phyloP scores from a whole-genome alignment of 441 rosid species.

The Kokia cookei region DNA sequence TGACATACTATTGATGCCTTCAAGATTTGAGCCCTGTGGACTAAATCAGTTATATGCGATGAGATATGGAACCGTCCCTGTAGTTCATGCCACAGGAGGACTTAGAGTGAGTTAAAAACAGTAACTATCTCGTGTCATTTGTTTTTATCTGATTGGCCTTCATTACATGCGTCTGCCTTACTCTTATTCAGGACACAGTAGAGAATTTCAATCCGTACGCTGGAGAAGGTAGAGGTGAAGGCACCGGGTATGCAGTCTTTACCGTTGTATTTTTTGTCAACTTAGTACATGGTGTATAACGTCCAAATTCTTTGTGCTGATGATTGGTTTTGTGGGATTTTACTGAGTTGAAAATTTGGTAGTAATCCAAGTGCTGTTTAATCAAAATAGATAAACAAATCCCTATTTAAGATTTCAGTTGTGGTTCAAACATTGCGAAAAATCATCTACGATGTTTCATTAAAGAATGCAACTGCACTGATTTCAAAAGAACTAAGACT shows the following conservation, averaged over 20 bases:
- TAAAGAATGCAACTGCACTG: neutral
- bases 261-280: neutral
- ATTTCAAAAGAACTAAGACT: neutral
- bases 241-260: conserved; percentile 67
- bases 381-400: neutral
- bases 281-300: neutral
- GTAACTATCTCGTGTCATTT: neutral
- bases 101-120: conserved; percentile 60
- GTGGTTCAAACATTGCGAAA: neutral
- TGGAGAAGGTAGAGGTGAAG: conserved; percentile 59
- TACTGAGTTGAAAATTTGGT: neutral
- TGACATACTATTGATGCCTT: conserved; percentile 94
- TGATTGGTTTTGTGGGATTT: neutral
- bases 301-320: neutral
- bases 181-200: conserved; percentile 70
- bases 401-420: neutral
- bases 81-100: conserved; percentile 94
- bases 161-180: conserved; percentile 5
- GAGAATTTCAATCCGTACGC: conserved; percentile 76
- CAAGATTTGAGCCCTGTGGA: conserved; percentile 97
- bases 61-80: conserved; percentile 94
- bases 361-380: neutral
- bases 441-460: neutral
- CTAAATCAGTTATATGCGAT: conserved; percentile 95
- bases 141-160: neutral